Evolutionary conservation across 257 asterid genomes (phyloP), one percentile per base, ranked within the genome.

Genomic region (Parsonsia alboflavescens): DNA sequence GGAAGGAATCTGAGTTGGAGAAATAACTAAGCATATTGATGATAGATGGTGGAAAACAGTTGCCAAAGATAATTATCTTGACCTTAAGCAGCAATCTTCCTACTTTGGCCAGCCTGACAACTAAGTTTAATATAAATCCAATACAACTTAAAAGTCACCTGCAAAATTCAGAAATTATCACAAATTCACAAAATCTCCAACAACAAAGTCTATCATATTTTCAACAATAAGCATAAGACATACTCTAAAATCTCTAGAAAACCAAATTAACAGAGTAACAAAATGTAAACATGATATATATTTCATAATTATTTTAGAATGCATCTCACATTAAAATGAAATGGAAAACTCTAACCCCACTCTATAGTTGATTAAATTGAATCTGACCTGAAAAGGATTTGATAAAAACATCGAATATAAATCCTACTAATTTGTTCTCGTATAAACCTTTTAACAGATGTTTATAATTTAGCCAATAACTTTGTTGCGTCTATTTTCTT

Each of bases 101-200:
- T 36, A 54, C 57, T 42, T 22, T 6, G 71, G 71, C 73, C 81
- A 59, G 45, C 59, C 44, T 68, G 44, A 53, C 56, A 41, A 16
- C 58, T 24, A 73, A 66, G 36, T 67, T 30, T 19, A 12, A 36
- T 54, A 44, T 17, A 74, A 41, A 17, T 66, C 70, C 41, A 73
- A 67, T 61, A 67, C 45, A 70, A 76, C 72, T 56, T 48, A 54
- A 24, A 33, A 61, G 56, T 78, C 76, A 80, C 85, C 92, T 86
- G 91, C 83, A 89, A 68, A 2, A 67, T 45, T 71, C 73, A 82
- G 78, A 65, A 85, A 80, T 74, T 77, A 80, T 82, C 65, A 82
- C 64, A 71, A 82, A 75, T 54, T 68, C 30, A 81, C 76, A 49
- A 71, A 62, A 66, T 72, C 33, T 0, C 24, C 16, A 56, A 44